Conservation (phyloP, 2,329 filamentous ascomycete species). For the Xylogone sp. region DNA sequence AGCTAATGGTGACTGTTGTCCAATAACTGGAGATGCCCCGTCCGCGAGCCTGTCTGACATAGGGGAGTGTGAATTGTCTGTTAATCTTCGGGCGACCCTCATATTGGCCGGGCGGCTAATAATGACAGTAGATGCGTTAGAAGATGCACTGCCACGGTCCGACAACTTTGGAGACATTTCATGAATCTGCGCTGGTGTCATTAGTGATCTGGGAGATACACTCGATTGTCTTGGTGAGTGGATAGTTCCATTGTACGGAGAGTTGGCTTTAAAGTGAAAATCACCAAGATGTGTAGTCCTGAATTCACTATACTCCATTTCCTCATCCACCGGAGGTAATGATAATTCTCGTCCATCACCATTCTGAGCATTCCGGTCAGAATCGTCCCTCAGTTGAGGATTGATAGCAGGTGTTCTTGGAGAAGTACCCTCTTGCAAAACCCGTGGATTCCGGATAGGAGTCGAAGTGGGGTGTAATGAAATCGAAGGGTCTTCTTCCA, state of each 20-base stretch:
- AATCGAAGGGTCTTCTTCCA: slow-evolving; percentile 14
- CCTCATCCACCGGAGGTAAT: neutral
- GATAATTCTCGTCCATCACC: neutral
- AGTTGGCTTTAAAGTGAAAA: neutral
- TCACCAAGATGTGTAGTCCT: neutral
- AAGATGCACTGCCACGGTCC: slow-evolving; percentile 15
- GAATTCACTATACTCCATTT: neutral
- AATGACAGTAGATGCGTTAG: slow-evolving; percentile 16
- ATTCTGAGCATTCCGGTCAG: neutral
- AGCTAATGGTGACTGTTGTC: slow-evolving; percentile 18
- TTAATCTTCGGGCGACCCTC: slow-evolving; percentile 1
- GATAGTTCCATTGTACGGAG: neutral
- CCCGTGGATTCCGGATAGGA: slow-evolving; percentile 1
- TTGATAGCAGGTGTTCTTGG: neutral
- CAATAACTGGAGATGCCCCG: slow-evolving; percentile 6
- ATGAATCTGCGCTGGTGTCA: neutral
- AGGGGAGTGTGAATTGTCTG: slow-evolving; percentile 5
- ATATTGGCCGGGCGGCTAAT: slow-evolving; percentile 5
- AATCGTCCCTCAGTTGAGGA: neutral
- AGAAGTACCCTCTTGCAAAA: neutral
- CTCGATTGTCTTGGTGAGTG: neutral
- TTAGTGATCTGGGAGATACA: neutral
- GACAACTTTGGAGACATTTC: neutral
- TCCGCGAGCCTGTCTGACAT: slow-evolving; percentile 4
- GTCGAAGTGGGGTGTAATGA: slow-evolving; percentile 13